Base-by-base conservation (phyloP, 164 flowering plant genomes). In the Stephania cephalantha region DNA sequence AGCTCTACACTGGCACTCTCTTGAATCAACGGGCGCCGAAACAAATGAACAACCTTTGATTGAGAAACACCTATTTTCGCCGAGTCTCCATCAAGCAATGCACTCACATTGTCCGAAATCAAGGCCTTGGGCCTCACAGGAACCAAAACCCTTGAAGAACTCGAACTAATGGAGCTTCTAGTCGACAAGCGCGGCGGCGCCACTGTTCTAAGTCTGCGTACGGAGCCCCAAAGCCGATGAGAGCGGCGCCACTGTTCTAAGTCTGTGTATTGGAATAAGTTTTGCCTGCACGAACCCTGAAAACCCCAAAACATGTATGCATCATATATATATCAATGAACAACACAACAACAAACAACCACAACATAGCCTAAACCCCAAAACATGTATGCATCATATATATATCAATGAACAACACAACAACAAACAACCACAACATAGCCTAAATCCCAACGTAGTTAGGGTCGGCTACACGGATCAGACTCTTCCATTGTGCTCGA, bases 1-100 rank as follows among this genome's bases (percentile, higher is more conserved):
- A 94, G 90, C 74, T 94, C 95, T 20, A 80, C 76, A 15, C 85
- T 79, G 1, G 91, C 97, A 82, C 88, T 86, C 35, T 89, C 90
- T 71, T 86, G 91, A 44, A 92, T 71, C 64, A 91, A 78, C 0
- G 97, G 97, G 7, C 88, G 61, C 1, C 98, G 91, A 42, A 81
- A 94, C 72, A 87, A 91, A 84, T 94, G 98, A 18, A 87, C 73
- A 73, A 94, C 87, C 71, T 85, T 82, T 11, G 76, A 86, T 13
- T 68, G 70, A 13, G 85, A 73, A 52, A 46, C 79, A 58, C 67
- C 77, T 63, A 70, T 35, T 46, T 72, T 35, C n/a, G n/a, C 70
- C 11, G 80, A 58, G 55, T 82, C 79, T 52, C 82, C 87, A 71
- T 74, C 82, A 0, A 82, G 65, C 4, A 80, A 61, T 81, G 75